These are phyloP conservation scores for Cocos nucifera DNA, from an alignment of 176 grass and related monocot genomes.

Conservation along the genomic window DNA sequence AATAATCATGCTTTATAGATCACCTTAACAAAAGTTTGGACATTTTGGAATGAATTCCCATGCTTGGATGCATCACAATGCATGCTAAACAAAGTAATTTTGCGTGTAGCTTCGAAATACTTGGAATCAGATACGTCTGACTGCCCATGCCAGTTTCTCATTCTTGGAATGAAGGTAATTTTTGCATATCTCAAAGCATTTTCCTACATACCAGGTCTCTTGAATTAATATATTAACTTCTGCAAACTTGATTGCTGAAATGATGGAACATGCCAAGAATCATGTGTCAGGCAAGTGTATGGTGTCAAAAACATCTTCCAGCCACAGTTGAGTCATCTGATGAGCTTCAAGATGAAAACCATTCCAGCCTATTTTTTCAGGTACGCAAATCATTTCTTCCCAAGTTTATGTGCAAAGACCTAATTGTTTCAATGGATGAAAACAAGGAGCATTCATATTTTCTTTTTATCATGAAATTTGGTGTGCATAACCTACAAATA, in stretches of 20 bases:
- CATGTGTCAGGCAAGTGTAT: constrained; percentile 51
- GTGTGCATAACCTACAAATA: no score
- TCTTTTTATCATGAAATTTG: no score
- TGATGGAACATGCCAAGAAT: constrained; percentile 4
- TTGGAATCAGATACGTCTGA: constrained; percentile 25
- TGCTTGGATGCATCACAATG: constrained; percentile 55
- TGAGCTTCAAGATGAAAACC: constrained; percentile 60
- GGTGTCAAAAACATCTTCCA: constrained; percentile 64
- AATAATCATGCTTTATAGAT: not conserved
- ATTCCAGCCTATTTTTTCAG: constrained; percentile 50
- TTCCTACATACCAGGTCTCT: not conserved
- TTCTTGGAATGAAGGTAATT: constrained; percentile 60
- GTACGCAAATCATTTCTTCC: constrained; percentile 17
- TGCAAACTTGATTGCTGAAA: constrained; percentile 7
- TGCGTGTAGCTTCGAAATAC: constrained; percentile 66
- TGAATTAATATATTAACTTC: not conserved
- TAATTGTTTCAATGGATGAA: not conserved
- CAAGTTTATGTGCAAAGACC: not conserved
- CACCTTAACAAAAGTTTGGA: constrained; percentile 47
- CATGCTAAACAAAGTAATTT: constrained; percentile 61
- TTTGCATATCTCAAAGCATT: constrained; percentile 7
- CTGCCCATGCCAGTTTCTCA: constrained; percentile 47
- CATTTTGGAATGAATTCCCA: constrained; percentile 67
- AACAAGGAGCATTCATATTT: not conserved
- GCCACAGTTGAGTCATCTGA: constrained; percentile 26